Evolutionary conservation across 805 yeast species (phyloP).

Genomic region (Candida palmyrensis): DNA sequence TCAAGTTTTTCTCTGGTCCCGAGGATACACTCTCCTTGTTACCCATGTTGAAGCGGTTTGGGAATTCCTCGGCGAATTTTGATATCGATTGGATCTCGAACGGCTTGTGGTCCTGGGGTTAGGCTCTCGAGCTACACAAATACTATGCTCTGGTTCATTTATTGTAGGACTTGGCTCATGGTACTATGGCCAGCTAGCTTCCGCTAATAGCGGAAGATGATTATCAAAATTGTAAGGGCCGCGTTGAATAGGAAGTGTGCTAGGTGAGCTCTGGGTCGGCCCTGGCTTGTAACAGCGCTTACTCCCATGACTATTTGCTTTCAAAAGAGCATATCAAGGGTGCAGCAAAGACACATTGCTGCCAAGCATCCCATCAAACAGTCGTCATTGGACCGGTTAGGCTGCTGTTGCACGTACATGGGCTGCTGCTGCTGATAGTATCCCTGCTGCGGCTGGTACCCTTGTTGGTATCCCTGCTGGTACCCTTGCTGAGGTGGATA

Average conservation of each 20-base stretch:
- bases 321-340: conserved; percentile 23
- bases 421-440: conserved; percentile 40
- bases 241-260: too few relatives aligned
- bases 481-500: conserved; percentile 5
- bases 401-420: conserved; percentile 40
- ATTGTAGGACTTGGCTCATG: too few relatives aligned
- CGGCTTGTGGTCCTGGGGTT: conserved; percentile 28
- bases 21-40: conserved; percentile 8
- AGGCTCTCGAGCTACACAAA: too few relatives aligned
- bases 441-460: conserved; percentile 23
- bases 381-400: conserved; percentile 15
- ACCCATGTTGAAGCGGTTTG: conserved; percentile 34
- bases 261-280: too few relatives aligned
- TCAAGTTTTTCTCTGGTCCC: conserved; percentile 19
- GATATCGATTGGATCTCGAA: conserved; percentile 34
- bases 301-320: too few relatives aligned
- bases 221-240: too few relatives aligned
- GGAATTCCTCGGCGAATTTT: conserved; percentile 17
- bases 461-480: conserved; percentile 18
- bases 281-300: too few relatives aligned
- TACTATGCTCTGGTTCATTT: too few relatives aligned
- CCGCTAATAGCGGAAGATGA: too few relatives aligned
- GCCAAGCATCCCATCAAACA: conserved; percentile 41
- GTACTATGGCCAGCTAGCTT: too few relatives aligned
- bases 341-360: conserved; percentile 38